Percentiles rank a stretch among this genome's conserved stretches.
phyloP scores from a whole-genome alignment of 495 filamentous ascomycete species.

The Aspergillus asperescens region DNA sequence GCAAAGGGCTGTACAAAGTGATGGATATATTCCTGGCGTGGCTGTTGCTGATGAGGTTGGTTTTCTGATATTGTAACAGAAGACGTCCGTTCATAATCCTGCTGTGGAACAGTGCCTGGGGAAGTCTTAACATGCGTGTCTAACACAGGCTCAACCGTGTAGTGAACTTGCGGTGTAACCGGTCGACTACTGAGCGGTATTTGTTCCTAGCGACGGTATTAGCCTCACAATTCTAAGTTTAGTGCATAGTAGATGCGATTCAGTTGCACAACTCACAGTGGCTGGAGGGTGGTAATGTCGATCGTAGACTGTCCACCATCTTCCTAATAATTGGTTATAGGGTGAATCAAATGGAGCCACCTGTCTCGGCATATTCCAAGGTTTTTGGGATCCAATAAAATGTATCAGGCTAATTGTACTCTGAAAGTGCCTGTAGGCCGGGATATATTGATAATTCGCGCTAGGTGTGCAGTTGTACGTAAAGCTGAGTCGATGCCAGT shows the following conservation, averaged over 20 bases:
- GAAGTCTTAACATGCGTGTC: neutral
- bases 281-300: constrained; percentile 59
- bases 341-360: constrained; percentile 53
- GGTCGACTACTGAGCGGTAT: neutral
- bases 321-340: constrained; percentile 71
- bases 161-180: neutral
- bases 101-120: neutral
- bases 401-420: constrained; percentile 81
- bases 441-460: constrained; percentile 90
- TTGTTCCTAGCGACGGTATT: constrained; percentile 18
- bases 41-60: constrained; percentile 1
- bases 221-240: constrained; percentile 7
- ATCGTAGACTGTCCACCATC: constrained; percentile 93
- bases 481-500: constrained; percentile 88
- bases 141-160: neutral
- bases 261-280: constrained; percentile 17
- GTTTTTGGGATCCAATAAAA: constrained; percentile 89
- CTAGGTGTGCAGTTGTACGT: constrained; percentile 95
- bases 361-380: constrained; percentile 70
- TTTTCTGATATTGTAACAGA: neutral
- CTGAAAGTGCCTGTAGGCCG: constrained; percentile 89
- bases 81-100: neutral
- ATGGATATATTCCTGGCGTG: constrained; percentile 5
- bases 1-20: constrained; percentile 11
- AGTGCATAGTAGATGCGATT: neutral